Percentiles rank a stretch among this genome's conserved stretches.
Evolutionary conservation across 148 eudicot genomes (phyloP).

Genomic region (Rhododendron williamsianum): DNA sequence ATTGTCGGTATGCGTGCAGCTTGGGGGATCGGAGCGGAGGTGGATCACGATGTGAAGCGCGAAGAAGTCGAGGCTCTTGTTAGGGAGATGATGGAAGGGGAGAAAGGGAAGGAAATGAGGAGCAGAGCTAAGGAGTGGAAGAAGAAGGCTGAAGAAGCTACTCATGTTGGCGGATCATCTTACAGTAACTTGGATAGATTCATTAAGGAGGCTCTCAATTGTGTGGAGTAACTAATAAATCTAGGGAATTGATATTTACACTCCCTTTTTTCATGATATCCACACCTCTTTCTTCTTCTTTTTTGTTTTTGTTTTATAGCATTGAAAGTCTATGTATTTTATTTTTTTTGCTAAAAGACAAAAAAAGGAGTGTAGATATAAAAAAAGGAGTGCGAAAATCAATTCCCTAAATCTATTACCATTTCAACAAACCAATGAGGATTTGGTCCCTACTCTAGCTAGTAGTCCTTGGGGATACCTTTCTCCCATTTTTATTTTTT

Average conservation of each 20-base stretch:
- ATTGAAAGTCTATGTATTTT: no score
- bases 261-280: no score
- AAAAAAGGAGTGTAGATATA: no score
- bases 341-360: no score
- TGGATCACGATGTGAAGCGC: slow-evolving; percentile 18
- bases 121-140: slow-evolving; percentile 16
- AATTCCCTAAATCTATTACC: background rate
- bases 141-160: slow-evolving; percentile 10
- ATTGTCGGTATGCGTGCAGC: slow-evolving; percentile 18
- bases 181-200: background rate
- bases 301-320: no score
- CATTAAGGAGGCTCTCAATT: background rate
- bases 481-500: no score
- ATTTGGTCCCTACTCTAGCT: background rate
- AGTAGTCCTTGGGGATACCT: background rate
- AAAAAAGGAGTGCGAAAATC: no score
- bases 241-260: no score
- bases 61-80: slow-evolving; percentile 15
- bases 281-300: no score
- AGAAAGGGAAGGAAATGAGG: slow-evolving; percentile 17
- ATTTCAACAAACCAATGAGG: background rate
- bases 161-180: slow-evolving; percentile 8
- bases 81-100: slow-evolving; percentile 16
- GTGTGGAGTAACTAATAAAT: background rate
- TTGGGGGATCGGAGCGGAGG: slow-evolving; percentile 31